These are phyloP conservation scores for Sherardia arvensis DNA, from an alignment of 257 asterid species.

Conservation along the genomic window DNA sequence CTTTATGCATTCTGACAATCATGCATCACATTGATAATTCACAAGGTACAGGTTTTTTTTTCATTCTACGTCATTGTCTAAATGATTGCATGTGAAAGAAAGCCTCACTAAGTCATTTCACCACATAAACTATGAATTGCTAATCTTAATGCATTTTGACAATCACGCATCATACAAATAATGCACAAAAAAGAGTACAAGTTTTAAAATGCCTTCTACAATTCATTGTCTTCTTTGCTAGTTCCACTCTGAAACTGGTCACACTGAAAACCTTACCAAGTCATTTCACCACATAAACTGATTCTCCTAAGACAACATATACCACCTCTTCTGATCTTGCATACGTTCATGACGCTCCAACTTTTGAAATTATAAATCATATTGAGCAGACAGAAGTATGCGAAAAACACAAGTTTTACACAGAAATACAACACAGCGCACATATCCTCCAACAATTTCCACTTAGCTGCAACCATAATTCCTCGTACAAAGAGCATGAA, in stretches of 20 bases:
- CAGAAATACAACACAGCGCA: not conserved
- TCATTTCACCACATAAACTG: not conserved
- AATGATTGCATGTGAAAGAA: too few species aligned
- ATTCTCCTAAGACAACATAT: not conserved
- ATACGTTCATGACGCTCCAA: not conserved
- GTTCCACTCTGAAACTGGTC: not conserved
- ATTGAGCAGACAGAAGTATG: not conserved
- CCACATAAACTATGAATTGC: not conserved
- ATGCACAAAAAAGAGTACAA: not conserved
- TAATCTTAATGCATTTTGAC: not conserved
- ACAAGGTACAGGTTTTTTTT: too few species aligned
- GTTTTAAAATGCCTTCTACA: not conserved
- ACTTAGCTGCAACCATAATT: not conserved
- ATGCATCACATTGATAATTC: too few species aligned
- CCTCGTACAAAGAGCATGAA: not conserved
- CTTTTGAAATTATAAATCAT: not conserved
- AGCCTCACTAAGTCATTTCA: not conserved
- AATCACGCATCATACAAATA: not conserved
- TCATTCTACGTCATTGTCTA: too few species aligned
- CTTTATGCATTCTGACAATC: not conserved
- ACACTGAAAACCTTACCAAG: not conserved
- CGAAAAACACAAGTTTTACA: not conserved
- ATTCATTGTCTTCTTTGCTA: not conserved
- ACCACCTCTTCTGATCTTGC: constrained; percentile 1
- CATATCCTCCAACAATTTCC: not conserved